Conservation (phyloP, 75 land plant species). For the Isoetes taiwanensis region DNA sequence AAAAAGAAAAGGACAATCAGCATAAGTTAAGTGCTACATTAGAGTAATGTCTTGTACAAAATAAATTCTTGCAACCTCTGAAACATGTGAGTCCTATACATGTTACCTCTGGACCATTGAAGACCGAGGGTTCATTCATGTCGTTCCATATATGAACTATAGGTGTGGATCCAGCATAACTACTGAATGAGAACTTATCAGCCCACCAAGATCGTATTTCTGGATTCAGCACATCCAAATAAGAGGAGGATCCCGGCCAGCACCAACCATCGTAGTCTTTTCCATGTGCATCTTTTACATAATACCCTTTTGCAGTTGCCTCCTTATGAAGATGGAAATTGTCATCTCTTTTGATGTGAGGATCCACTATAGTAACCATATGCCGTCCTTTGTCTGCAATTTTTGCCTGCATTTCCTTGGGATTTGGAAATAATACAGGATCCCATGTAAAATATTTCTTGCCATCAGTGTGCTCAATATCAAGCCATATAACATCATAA, state of each 20-base stretch:
- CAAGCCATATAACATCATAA: constrained; percentile 97
- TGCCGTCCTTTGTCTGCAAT: constrained; percentile 81
- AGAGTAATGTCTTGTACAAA: not conserved
- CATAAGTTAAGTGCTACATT: not conserved
- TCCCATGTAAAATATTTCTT: constrained; percentile 97
- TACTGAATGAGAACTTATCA: constrained; percentile 56
- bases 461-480: constrained; percentile 98
- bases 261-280: constrained; percentile 98
- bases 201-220: constrained; percentile 96
- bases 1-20: not conserved
- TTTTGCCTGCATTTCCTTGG: constrained; percentile 89
- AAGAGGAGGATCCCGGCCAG: constrained; percentile 97
- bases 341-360: constrained; percentile 92
- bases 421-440: constrained; percentile 58
- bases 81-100: not conserved
- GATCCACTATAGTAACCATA: constrained; percentile 97
- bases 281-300: constrained; percentile 71
- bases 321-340: constrained; percentile 66
- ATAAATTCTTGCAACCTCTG: not conserved
- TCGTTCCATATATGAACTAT: constrained; percentile 98
- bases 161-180: constrained; percentile 80
- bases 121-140: constrained; percentile 99
- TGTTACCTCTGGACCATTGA: constrained; percentile 97
- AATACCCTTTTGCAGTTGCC: constrained; percentile 74
- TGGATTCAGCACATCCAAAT: constrained; percentile 76